Conservation (phyloP, 23 red algal genomes). For the Cyanidioschyzon merolae region DNA sequence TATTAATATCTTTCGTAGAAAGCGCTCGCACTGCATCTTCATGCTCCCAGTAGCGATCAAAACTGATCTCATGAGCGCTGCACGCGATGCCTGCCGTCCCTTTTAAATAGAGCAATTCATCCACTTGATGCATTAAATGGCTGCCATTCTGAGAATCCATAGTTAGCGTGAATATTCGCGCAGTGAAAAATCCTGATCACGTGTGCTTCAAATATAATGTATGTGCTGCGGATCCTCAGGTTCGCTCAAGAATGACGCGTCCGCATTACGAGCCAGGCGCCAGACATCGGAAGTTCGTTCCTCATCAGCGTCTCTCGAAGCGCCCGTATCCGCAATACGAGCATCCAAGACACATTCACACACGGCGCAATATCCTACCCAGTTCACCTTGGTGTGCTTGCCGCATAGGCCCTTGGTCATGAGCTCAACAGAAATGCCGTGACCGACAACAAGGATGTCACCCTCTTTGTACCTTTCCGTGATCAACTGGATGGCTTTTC, state of each 20-base stretch:
- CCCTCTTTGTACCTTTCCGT: background rate
- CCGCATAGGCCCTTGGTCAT: constrained; percentile 8
- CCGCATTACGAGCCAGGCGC: background rate
- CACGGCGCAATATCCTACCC: background rate
- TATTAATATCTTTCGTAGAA: too few species aligned
- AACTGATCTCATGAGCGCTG: too few species aligned
- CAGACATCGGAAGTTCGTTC: background rate
- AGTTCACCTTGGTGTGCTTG: background rate
- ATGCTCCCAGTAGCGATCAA: too few species aligned
- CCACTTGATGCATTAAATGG: too few species aligned
- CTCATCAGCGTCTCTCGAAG: background rate
- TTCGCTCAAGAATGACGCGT: background rate
- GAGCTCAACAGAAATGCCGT: constrained; percentile 4
- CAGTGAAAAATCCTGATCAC: too few species aligned
- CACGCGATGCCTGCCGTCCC: too few species aligned
- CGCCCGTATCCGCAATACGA: background rate
- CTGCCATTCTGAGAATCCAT: too few species aligned
- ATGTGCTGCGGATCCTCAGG: constrained; percentile 1
- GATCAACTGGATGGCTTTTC: background rate
- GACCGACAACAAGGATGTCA: background rate
- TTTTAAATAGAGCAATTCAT: too few species aligned
- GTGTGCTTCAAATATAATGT: background rate
- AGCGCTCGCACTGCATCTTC: too few species aligned
- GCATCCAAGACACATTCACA: background rate
- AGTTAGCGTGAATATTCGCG: too few species aligned